These are phyloP conservation scores for Magnaporthiopsis rhizophila DNA, from an alignment of 2,329 filamentous ascomycete species.

Conservation along the genomic window DNA sequence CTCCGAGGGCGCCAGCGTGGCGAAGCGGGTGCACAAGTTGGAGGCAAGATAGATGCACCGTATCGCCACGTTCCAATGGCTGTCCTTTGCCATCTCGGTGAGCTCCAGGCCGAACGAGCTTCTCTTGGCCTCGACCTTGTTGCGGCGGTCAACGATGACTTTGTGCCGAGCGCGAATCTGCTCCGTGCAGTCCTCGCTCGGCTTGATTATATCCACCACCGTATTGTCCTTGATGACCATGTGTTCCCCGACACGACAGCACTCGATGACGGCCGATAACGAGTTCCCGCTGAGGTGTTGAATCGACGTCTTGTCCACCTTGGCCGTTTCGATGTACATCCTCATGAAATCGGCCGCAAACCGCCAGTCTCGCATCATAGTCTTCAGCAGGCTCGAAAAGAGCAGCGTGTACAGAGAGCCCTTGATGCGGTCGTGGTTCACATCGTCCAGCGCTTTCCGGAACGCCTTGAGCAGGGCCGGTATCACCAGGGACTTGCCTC, in stretches of 20 bases:
- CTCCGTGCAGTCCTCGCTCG: slow-evolving; percentile 53
- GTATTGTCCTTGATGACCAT: slow-evolving; percentile 74
- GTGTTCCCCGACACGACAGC: slow-evolving; percentile 64
- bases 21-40: slow-evolving; percentile 85
- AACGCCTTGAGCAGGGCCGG: slow-evolving; percentile 76
- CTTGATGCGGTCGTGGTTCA: slow-evolving; percentile 88
- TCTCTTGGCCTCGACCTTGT: slow-evolving; percentile 77
- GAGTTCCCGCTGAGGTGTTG: slow-evolving; percentile 70
- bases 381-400: slow-evolving; percentile 82
- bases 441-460: slow-evolving; percentile 66
- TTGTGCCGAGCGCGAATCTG: slow-evolving; percentile 60
- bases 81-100: slow-evolving; percentile 64
- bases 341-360: slow-evolving; percentile 86
- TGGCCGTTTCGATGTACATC: slow-evolving; percentile 81
- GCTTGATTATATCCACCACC: slow-evolving; percentile 64
- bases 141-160: slow-evolving; percentile 67
- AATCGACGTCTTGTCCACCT: slow-evolving; percentile 88
- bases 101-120: slow-evolving; percentile 72
- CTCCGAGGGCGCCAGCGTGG: slow-evolving; percentile 71
- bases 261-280: neutral
- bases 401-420: slow-evolving; percentile 86
- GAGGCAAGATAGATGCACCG: slow-evolving; percentile 85
- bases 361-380: slow-evolving; percentile 85
- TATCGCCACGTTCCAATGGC: slow-evolving; percentile 95
- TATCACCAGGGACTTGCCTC: slow-evolving; percentile 80